These are phyloP conservation scores for Aspergillus pseudoviridinutans DNA, from an alignment of 2,329 filamentous ascomycete species.

Conservation along the genomic window DNA sequence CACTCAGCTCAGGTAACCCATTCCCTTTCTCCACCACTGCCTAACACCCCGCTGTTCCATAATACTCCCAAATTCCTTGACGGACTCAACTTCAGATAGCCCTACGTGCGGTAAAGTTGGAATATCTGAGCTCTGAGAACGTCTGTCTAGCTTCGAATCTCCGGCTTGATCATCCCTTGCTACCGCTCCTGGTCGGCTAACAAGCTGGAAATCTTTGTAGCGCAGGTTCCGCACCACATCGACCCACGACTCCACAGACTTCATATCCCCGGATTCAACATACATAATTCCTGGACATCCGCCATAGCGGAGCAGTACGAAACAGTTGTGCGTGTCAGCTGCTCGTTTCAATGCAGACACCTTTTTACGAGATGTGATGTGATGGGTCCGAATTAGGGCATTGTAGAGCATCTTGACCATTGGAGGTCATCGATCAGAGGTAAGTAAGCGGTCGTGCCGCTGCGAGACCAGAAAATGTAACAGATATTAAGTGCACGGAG, in stretches of 20 bases:
- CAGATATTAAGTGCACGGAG: neutral
- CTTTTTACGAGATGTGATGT: conserved; percentile 78
- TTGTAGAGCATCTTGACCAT: conserved; percentile 38
- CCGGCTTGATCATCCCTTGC: conserved; percentile 12
- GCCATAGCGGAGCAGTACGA: conserved; percentile 63
- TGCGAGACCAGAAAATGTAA: neutral
- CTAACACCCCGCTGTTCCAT: conserved; percentile 60
- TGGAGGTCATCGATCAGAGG: neutral
- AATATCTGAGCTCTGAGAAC: neutral
- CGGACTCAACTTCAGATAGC: conserved; percentile 57
- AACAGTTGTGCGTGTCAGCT: conserved; percentile 57
- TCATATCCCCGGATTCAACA: conserved; percentile 57
- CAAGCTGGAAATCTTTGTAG: conserved; percentile 70
- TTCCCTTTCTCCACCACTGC: conserved; percentile 64
- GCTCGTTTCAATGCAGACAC: conserved; percentile 61
- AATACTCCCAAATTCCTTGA: conserved; percentile 59
- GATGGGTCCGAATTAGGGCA: conserved; percentile 71
- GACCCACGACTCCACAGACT: conserved; percentile 60
- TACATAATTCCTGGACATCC: conserved; percentile 75
- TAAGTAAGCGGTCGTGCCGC: neutral
- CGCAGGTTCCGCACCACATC: conserved; percentile 59
- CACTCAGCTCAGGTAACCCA: conserved; percentile 48
- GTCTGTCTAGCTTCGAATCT: neutral
- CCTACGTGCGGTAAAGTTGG: conserved; percentile 3
- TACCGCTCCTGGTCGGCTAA: conserved; percentile 47